Evolutionary conservation across 306 rosid species (phyloP).

Genomic region (Pyrus pyrifolia): DNA sequence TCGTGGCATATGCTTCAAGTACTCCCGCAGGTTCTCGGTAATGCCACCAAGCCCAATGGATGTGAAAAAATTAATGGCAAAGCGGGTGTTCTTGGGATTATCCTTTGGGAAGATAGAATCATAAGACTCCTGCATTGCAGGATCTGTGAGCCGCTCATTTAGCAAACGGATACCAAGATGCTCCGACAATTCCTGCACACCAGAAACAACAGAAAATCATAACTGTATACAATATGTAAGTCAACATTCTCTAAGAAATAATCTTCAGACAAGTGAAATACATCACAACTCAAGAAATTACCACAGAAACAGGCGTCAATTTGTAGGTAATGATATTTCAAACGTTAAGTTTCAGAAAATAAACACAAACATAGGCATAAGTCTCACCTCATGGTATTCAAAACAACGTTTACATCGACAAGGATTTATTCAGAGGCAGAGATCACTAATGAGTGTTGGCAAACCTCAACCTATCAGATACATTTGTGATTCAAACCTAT

Average conservation of each 20-base stretch:
- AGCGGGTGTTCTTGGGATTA: slow-evolving; percentile 85
- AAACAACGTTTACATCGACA: neutral
- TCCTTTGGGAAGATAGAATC: slow-evolving; percentile 80
- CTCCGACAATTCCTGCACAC: slow-evolving; percentile 78
- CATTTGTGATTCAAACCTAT: neutral
- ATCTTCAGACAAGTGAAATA: neutral
- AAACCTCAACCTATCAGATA: neutral
- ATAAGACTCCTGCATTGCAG: slow-evolving; percentile 57
- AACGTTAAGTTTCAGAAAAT: neutral
- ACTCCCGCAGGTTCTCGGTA: slow-evolving; percentile 81
- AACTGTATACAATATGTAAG: neutral
- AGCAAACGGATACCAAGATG: slow-evolving; percentile 67
- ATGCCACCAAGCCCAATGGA: slow-evolving; percentile 94
- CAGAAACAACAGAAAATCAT: slow-evolving; percentile 16
- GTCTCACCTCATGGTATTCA: neutral
- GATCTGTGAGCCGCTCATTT: slow-evolving; percentile 59
- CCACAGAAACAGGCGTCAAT: neutral
- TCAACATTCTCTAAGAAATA: neutral
- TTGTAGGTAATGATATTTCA: neutral
- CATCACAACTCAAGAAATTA: neutral
- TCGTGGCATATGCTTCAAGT: slow-evolving; percentile 87
- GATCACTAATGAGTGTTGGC: neutral
- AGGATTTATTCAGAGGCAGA: neutral
- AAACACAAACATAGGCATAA: neutral
- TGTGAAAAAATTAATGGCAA: slow-evolving; percentile 86